Base-by-base conservation (phyloP, 129 eudicot genomes). In the Escallonia herrerae region DNA sequence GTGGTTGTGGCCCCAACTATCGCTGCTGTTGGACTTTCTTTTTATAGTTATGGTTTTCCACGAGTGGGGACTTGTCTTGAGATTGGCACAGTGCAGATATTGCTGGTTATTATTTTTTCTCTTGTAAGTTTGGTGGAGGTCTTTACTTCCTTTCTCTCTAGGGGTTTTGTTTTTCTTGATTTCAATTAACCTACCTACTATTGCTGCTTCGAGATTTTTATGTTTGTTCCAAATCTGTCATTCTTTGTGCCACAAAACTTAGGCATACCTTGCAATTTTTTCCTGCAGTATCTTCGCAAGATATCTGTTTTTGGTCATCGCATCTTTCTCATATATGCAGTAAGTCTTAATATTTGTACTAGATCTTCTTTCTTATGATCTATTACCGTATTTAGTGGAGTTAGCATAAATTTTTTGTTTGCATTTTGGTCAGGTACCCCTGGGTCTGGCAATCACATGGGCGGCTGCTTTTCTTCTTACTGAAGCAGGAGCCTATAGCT, bases 21-120 rank as follows among this genome's bases (percentile, higher is more conserved):
- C 62, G 96, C 98, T 55, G 98, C 98, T 7, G 95, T 93, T 54
- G 98, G 98, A 15, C 98, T 93, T 75, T 93, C 98, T 15, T 93
- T 93, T 76, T 93, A 88, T 74, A 89, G 95, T 80, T 93, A 93
- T 58, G 98, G 98, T 57, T 85, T 93, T 74, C 90, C 98, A 37
- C 87, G 74, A 50, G 83, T 86, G 60, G 98, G 98, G 45, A 76
- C 86, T 44, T 93, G 98, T 76, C 86, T 88, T 45, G 98, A 93
- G 74, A 88, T 93, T 65, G 98, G 98, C 55, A 75, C 79, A 15
- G 79, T 86, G 64, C 98, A 93, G 79, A 93, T 93, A 77, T 67
- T 93, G 63, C 68, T 88, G 22, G 95, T 93, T 64, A 75, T 93
- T 49, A 74, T 86, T 14, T 93, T 88, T 72, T 88, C 90, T 67